Conservation (phyloP, 371 early-diverging fungal genomes). For the Syncephalastrum racemosum region DNA sequence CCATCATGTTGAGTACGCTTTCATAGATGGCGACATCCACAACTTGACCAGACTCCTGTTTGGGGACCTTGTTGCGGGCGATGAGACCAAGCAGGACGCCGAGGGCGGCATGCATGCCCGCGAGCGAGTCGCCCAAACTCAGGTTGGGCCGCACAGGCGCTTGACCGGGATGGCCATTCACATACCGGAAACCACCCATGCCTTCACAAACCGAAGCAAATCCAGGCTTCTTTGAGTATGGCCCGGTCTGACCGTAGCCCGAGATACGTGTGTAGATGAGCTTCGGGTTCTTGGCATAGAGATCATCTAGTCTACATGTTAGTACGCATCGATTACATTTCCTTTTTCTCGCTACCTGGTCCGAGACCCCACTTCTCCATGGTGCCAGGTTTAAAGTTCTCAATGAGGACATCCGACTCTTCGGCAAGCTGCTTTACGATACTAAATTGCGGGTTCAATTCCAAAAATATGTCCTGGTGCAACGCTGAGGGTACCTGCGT, state of each 20-base stretch:
- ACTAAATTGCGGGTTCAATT: constrained; percentile 14
- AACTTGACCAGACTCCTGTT: constrained; percentile 46
- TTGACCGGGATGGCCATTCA: constrained; percentile 49
- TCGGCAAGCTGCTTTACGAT: constrained; percentile 46
- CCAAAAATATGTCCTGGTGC: not conserved
- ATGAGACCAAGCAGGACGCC: constrained; percentile 45
- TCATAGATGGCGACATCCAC: constrained; percentile 62
- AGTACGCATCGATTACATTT: not conserved
- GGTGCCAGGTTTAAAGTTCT: constrained; percentile 59
- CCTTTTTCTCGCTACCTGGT: constrained; percentile 32
- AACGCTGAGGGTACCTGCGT: constrained; percentile 27
- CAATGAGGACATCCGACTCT: constrained; percentile 53
- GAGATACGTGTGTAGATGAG: constrained; percentile 56
- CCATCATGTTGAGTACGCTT: constrained; percentile 58
- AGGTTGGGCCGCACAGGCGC: constrained; percentile 59
- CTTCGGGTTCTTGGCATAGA: constrained; percentile 40
- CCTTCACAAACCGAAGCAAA: constrained; percentile 63
- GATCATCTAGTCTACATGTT: constrained; percentile 26
- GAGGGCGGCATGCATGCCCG: constrained; percentile 56
- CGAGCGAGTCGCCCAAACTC: constrained; percentile 56
- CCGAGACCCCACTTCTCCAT: constrained; percentile 67
- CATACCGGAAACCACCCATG: constrained; percentile 54
- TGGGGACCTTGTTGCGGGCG: constrained; percentile 35
- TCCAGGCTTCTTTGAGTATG: constrained; percentile 53
- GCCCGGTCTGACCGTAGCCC: constrained; percentile 59